These are phyloP conservation scores for Penicillium sp. DNA, from an alignment of 2,329 filamentous ascomycete species.

Conservation along the genomic window DNA sequence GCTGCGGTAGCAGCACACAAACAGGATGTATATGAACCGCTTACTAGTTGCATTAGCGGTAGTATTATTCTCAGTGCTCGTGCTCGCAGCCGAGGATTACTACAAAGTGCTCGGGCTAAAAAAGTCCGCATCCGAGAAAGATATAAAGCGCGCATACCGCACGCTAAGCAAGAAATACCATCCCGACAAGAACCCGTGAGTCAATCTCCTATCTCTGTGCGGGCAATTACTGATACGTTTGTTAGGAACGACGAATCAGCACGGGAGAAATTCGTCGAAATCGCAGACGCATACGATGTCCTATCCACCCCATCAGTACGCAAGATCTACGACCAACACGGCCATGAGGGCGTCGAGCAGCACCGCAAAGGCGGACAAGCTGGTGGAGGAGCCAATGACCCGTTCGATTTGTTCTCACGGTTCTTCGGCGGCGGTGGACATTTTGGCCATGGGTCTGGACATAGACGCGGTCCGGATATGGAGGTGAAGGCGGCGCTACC, in stretches of 20 bases:
- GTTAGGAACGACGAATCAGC: conserved; percentile 69
- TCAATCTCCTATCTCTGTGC: conserved; percentile 10
- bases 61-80: conserved; percentile 36
- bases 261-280: conserved; percentile 85
- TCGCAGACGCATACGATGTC: conserved; percentile 92
- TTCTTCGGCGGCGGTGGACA: conserved; percentile 94
- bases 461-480: conserved; percentile 80
- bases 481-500: conserved; percentile 77
- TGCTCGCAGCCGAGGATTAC: conserved; percentile 44
- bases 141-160: conserved; percentile 92
- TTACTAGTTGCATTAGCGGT: conserved; percentile 33
- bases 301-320: conserved; percentile 75
- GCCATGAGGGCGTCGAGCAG: conserved; percentile 83
- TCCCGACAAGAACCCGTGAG: conserved; percentile 95
- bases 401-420: conserved; percentile 91
- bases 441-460: conserved; percentile 66
- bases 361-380: conserved; percentile 67
- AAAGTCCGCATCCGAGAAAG: conserved; percentile 72
- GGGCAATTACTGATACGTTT: not conserved
- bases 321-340: conserved; percentile 88
- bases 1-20: conserved; percentile 16
- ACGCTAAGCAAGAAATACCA: conserved; percentile 92
- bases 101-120: conserved; percentile 73
- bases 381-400: conserved; percentile 63
- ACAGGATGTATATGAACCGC: conserved; percentile 34